Evolutionary conservation across 306 rosid genomes (phyloP), one percentile per base, ranked within the genome.

Genomic region (Lablab purpureus): DNA sequence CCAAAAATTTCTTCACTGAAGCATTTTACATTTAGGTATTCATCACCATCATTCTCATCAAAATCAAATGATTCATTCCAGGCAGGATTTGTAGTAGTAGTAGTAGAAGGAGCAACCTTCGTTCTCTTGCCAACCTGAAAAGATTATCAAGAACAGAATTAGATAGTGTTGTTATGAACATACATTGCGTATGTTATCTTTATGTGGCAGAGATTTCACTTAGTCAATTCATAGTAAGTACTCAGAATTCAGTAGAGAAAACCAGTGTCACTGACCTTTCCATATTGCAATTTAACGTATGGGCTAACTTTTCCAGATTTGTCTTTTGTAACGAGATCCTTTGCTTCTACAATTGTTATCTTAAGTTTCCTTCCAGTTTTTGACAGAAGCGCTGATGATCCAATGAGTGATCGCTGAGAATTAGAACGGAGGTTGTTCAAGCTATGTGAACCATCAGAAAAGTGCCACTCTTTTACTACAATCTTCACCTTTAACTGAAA

Each of bases 1-100:
- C 91, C 88, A 25, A 96, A 96, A 66, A 76, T 85, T 52, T 96
- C 99, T 79, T 89, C 97, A 19, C 79, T 85, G 71, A 55, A 88
- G 78, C 94, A 89, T 76, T 85, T 96, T 70, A 96, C 75, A 88
- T 87, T 96, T 34, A 96, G 85, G 87, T 88, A 93, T 73, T 93
- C 98, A 52, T 90, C 97, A 2, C 75, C 96, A 71, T 85, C 90
- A 64, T 87, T 83, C 85, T 96, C 99, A 74, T 96, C 98, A 60
- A 96, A 91, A 82, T 91, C 98, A 71, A 91, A 90, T 63, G 62
- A 82, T 25, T 91, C 91, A 81, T 90, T 83, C 99, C 99, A 96
- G 25, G 67, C 32, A 55, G 96, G 97, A 90, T 75, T 89, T 25
- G 74, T 7, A 43, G 92, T 89, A 84, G 74, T 73, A 8, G 73